A percentile compares a stretch with the other conserved stretches of the same genome.
phyloP scores from a whole-genome alignment of 2,329 filamentous ascomycete species.

The Aurifilum marmelostoma region DNA sequence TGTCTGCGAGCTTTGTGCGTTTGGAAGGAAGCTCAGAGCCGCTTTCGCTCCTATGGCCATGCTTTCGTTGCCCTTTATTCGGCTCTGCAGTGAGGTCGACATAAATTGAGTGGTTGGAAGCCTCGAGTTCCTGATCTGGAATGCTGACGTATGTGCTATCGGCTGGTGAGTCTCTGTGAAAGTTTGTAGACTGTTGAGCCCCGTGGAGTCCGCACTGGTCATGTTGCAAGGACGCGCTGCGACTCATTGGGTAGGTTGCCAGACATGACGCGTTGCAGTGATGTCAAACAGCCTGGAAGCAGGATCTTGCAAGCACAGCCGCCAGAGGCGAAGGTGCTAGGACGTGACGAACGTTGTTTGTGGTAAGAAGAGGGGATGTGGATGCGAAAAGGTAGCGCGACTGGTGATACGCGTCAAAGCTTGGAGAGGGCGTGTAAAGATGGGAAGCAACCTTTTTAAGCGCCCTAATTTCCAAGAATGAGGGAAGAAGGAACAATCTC shows the following conservation, averaged over 20 bases:
- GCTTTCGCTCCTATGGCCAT: background rate
- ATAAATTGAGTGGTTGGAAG: background rate
- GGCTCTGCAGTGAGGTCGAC: background rate
- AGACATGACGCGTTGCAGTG: background rate
- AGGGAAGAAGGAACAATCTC: background rate
- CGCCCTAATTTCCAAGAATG: background rate
- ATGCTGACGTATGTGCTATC: rapidly evolving
- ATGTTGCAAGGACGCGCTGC: background rate
- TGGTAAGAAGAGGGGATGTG: background rate
- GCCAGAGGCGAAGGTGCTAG: background rate
- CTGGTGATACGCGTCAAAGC: background rate
- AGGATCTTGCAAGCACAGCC: background rate
- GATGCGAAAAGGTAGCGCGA: background rate
- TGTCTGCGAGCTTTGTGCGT: background rate
- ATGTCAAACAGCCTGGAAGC: background rate
- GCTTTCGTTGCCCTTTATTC: background rate
- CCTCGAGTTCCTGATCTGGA: background rate
- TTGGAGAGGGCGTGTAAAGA: background rate
- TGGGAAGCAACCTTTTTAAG: background rate
- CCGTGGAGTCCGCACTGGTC: background rate
- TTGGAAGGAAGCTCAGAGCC: background rate
- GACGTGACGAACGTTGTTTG: background rate
- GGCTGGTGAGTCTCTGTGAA: too few relatives aligned
- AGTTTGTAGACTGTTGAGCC: background rate
- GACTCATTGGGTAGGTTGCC: background rate